phyloP scores from a whole-genome alignment of 768 basidiomycete genomes.

The Steccherinum ochraceum region DNA sequence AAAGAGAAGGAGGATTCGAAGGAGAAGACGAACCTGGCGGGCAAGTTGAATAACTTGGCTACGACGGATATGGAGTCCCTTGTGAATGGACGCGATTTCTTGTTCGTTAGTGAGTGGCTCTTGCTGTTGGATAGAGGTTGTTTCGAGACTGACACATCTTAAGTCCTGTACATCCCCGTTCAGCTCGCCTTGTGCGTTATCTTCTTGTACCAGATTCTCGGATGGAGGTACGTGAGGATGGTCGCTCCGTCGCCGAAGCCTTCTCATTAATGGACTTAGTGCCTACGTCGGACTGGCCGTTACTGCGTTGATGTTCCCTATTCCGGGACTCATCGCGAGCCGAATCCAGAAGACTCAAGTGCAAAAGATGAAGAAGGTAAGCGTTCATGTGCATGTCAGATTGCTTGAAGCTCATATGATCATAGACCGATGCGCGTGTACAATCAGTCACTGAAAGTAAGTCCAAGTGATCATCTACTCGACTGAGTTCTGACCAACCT shows the following conservation, averaged over 20 bases:
- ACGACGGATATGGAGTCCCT: constrained; percentile 46
- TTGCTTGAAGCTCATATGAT: not conserved
- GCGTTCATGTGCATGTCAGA: not conserved
- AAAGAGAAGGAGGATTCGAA: constrained; percentile 10
- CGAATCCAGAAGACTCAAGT: constrained; percentile 28
- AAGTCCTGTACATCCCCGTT: constrained; percentile 31
- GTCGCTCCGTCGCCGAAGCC: not conserved
- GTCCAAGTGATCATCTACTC: not conserved
- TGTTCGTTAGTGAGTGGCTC: constrained; percentile 10
- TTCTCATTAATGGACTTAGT: constrained; percentile 11
- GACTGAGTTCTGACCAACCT: not conserved
- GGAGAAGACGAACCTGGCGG: constrained; percentile 45
- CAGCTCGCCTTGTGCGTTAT: constrained; percentile 32
- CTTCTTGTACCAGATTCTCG: constrained; percentile 42
- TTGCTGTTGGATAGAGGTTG: not conserved
- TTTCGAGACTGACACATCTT: not conserved
- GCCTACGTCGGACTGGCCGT: constrained; percentile 37
- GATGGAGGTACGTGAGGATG: constrained; percentile 36
- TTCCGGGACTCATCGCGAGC: constrained; percentile 37
- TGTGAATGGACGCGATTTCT: constrained; percentile 14
- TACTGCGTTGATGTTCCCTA: constrained; percentile 34
- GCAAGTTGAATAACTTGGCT: constrained; percentile 74
- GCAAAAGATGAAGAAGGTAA: constrained; percentile 36
- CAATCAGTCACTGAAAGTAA: constrained; percentile 37
- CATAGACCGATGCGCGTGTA: constrained; percentile 39